Conservation (phyloP, 345 rosid genomes). For the Gossypium sturtianum region DNA sequence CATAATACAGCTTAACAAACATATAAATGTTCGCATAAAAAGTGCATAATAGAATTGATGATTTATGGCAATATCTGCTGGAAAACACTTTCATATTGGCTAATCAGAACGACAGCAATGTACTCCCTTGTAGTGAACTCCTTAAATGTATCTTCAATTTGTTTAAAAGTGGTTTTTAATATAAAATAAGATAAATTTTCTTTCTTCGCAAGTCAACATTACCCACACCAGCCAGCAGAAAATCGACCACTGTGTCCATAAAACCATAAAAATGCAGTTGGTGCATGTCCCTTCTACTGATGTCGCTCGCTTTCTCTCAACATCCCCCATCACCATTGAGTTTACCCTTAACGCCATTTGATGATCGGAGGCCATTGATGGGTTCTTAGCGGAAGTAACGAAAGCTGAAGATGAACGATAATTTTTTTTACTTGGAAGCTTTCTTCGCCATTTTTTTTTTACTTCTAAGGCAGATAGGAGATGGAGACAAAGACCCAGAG, state of each 20-base stretch:
- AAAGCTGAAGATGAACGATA: neutral
- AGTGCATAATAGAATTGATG: neutral
- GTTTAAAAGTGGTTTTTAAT: conserved; percentile 61
- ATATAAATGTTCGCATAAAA: neutral
- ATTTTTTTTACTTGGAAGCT: neutral
- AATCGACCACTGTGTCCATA: conserved; percentile 81
- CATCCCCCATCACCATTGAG: neutral
- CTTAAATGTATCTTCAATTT: conserved; percentile 78
- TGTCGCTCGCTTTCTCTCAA: too few relatives aligned
- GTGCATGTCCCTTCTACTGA: too few relatives aligned
- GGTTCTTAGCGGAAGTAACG: neutral
- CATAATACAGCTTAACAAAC: conserved; percentile 1
- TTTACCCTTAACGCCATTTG: neutral
- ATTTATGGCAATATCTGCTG: neutral
- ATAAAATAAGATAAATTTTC: conserved; percentile 84
- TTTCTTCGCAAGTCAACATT: conserved; percentile 91
- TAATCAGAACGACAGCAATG: conserved; percentile 18
- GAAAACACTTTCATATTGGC: conserved; percentile 56
- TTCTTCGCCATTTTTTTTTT: neutral
- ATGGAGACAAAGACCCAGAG: neutral
- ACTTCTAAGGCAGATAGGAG: neutral
- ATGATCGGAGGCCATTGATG: neutral
- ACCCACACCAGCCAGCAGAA: conserved; percentile 95
- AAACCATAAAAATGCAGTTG: too few relatives aligned
- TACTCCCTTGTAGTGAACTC: conserved; percentile 78